These are phyloP conservation scores for Farysia itapuensis DNA, from an alignment of 1,284 basidiomycete species.

Conservation along the genomic window DNA sequence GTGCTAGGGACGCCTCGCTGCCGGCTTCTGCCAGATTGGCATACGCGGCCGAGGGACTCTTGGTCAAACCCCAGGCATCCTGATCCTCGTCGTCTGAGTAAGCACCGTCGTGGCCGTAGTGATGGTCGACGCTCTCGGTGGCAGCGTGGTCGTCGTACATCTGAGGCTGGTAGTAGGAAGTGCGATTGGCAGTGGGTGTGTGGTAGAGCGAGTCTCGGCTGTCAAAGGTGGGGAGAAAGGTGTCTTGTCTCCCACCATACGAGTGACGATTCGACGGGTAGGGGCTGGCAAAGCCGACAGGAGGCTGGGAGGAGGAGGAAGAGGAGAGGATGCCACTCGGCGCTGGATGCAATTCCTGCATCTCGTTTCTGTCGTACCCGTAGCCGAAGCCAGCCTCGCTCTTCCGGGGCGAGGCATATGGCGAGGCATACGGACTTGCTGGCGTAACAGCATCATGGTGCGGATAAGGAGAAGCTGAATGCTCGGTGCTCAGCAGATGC, in stretches of 20 bases:
- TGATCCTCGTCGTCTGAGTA: constrained; percentile 8
- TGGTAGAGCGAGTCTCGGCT: constrained; percentile 19
- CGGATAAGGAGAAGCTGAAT: constrained; percentile 17
- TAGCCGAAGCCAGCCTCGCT: background rate
- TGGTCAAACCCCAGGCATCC: constrained; percentile 25
- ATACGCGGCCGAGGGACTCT: no score
- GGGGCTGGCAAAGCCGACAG: no score
- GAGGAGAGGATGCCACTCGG: constrained; percentile 11
- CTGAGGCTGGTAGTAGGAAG: no score
- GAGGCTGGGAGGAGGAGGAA: no score
- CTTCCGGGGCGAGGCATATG: background rate
- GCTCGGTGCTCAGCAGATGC: constrained; percentile 15
- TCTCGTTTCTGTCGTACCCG: constrained; percentile 2
- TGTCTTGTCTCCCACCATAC: background rate
- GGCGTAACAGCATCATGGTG: background rate
- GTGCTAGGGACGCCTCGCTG: constrained; percentile 10
- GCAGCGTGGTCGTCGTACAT: no score
- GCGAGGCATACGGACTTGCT: background rate
- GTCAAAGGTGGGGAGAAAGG: constrained; percentile 17
- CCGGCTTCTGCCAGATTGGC: background rate
- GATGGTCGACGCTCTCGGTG: no score
- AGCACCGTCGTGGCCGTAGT: constrained; percentile 1
- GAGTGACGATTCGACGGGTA: constrained; percentile 6
- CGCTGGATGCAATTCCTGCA: constrained; percentile 17
- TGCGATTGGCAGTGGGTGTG: no score